These are phyloP conservation scores for Cytospora chrysosperma DNA, from an alignment of 2,329 filamentous ascomycete genomes.

Conservation along the genomic window DNA sequence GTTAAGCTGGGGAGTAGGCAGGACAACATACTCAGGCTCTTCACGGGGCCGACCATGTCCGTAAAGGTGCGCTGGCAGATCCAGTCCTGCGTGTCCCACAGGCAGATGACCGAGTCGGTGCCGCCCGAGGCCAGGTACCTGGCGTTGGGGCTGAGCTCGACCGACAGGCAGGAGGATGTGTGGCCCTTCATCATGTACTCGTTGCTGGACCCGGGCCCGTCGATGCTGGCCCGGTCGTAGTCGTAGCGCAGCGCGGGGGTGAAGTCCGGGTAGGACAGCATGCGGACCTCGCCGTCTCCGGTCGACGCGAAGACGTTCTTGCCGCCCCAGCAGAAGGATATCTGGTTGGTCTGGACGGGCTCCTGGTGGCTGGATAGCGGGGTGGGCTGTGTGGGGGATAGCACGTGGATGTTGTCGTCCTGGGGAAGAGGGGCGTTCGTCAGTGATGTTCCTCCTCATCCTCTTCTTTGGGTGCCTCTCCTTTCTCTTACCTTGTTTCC, in stretches of 20 bases:
- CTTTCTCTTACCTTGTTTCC: slow-evolving; percentile 62
- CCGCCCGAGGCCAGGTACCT: slow-evolving; percentile 73
- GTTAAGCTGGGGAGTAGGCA: background rate
- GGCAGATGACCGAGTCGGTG: slow-evolving; percentile 69
- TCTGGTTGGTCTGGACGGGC: slow-evolving; percentile 66
- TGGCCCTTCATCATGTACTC: slow-evolving; percentile 69
- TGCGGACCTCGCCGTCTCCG: slow-evolving; percentile 67
- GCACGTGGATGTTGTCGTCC: slow-evolving; percentile 61
- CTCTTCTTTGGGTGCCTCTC: background rate
- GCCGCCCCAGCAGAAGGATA: slow-evolving; percentile 72
- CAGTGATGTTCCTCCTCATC: slow-evolving; percentile 19
- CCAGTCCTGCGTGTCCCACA: slow-evolving; percentile 80
- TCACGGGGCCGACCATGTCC: slow-evolving; percentile 67
- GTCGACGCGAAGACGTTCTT: slow-evolving; percentile 69
- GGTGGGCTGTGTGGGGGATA: slow-evolving; percentile 59
- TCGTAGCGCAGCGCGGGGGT: slow-evolving; percentile 53
- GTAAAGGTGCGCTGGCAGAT: slow-evolving; percentile 71
- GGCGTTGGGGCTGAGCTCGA: slow-evolving; percentile 69
- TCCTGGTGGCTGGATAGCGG: slow-evolving; percentile 61
- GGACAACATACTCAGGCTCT: slow-evolving; percentile 59
- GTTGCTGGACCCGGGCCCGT: slow-evolving; percentile 30
- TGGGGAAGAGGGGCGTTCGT: slow-evolving; percentile 36
- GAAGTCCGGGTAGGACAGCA: slow-evolving; percentile 66
- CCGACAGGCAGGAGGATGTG: slow-evolving; percentile 68
- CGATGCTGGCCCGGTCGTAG: slow-evolving; percentile 39